Conservation (phyloP, 2,329 filamentous ascomycete genomes). For the Penicillium sp. region DNA sequence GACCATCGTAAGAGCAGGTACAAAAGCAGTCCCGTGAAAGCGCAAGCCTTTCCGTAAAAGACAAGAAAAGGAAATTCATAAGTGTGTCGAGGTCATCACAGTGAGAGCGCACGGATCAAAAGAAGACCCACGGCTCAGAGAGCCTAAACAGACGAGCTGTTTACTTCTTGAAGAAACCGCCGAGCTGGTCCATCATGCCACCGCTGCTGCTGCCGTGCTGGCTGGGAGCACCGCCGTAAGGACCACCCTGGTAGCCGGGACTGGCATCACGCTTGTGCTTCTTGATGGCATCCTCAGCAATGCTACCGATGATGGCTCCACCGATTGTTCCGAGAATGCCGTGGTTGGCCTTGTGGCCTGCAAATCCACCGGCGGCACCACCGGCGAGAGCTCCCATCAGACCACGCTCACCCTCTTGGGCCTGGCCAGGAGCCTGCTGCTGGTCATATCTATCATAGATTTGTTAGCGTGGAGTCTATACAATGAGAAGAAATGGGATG, state of each 20-base stretch:
- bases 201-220: constrained; percentile 15
- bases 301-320: constrained; percentile 50
- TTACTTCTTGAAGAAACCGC: constrained; percentile 44
- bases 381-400: constrained; percentile 51
- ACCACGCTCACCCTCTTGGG: constrained; percentile 50
- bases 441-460: constrained; percentile 26
- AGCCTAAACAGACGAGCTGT: background rate
- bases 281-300: constrained; percentile 50
- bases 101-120: constrained; percentile 3
- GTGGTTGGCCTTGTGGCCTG: constrained; percentile 51
- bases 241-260: constrained; percentile 23
- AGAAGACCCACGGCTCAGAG: constrained; percentile 1
- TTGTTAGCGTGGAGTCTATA: constrained; percentile 15
- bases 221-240: constrained; percentile 29
- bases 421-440: constrained; percentile 37
- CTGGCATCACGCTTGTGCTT: constrained; percentile 45
- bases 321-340: constrained; percentile 52
- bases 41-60: constrained; percentile 18
- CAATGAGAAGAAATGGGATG: background rate
- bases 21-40: constrained; percentile 19
- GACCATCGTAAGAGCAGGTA: constrained; percentile 1
- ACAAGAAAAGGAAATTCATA: constrained; percentile 28
- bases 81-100: constrained; percentile 19
- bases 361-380: constrained; percentile 50
- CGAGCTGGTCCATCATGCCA: constrained; percentile 37